phyloP scores from a whole-genome alignment of 2,329 filamentous ascomycete species.

The Colletotrichum paranaense region DNA sequence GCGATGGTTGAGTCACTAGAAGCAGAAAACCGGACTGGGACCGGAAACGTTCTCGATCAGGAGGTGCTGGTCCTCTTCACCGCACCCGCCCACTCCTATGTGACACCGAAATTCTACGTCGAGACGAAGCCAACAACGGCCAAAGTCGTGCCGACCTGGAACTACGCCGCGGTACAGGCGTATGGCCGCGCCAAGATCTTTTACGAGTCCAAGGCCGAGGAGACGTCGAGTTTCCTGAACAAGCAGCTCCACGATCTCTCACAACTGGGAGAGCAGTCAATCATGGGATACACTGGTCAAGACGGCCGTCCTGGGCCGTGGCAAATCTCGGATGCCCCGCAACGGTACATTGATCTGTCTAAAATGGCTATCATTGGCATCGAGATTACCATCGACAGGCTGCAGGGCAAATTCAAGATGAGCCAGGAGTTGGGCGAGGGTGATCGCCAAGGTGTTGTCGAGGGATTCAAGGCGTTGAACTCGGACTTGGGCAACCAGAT shows the following conservation, averaged over 20 bases:
- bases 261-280: conserved; percentile 57
- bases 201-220: conserved; percentile 57
- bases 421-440: conserved; percentile 67
- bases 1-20: conserved; percentile 63
- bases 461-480: conserved; percentile 60
- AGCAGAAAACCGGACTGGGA: conserved; percentile 15
- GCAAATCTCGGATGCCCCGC: conserved; percentile 68
- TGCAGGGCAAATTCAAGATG: conserved; percentile 76
- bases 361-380: conserved; percentile 71
- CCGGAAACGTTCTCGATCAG: conserved; percentile 49
- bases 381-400: conserved; percentile 64
- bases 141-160: conserved; percentile 79
- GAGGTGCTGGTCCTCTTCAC: conserved; percentile 75
- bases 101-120: conserved; percentile 76
- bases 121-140: conserved; percentile 72
- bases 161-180: conserved; percentile 73
- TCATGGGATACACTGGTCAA: conserved; percentile 66
- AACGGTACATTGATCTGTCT: conserved; percentile 65
- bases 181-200: conserved; percentile 69
- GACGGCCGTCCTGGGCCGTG: conserved; percentile 55
- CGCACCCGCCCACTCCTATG: conserved; percentile 67
- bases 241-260: conserved; percentile 66
- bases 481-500: conserved; percentile 46
- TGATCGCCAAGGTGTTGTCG: conserved; percentile 66
- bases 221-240: conserved; percentile 59